Evolutionary conservation across 108 stramenopile genomes (phyloP), one percentile per base, ranked within the genome.

Genomic region (Nitzschia palea): DNA sequence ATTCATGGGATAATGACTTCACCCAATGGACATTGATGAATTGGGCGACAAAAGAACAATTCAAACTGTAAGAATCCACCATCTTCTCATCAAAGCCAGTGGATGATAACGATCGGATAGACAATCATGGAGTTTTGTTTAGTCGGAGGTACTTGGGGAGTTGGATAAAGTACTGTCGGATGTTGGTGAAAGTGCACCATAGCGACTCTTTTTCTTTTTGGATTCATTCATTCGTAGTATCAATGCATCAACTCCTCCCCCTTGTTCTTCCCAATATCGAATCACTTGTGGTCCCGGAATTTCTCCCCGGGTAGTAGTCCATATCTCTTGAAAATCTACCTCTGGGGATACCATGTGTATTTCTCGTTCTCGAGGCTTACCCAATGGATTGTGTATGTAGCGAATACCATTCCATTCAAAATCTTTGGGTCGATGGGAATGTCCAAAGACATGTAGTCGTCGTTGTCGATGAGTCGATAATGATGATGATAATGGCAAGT

Each of bases 361-460:
- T 1, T 77, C 68, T 26, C 85, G 70, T 62, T 86, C 85, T 10
- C 75, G 42, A 4, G 85, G 85, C 34, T 83, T 86, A 0, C 85
- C 85, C 23, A 86, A 40, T 20, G 85, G 85, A 55, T 86, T 82
- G 70, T 86, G 85, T 0, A 86, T 53, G 55, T 83, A 86, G 0
- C 85, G 81, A 44, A 86, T 74, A 1, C 76, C 77, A 6, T 83
- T 50, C 36, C 43, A 71, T 28, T 59, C 66, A 76, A 86, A 86
- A 50, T 86, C 85, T 68, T 86, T 86, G 36, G 85, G 85, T 1
- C 85, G 72, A 54, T 86, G 85, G 34, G 78, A 80, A 62, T 86
- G 85, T 20, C 85, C 85, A 80, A 86, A 86, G 22, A 86, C 55
- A 37, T 86, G 85, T 3, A 86, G 27, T 27, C 77, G 67, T 25